phyloP scores from a whole-genome alignment of 805 yeast genomes.

The Maudiozyma serrabonitensis region DNA sequence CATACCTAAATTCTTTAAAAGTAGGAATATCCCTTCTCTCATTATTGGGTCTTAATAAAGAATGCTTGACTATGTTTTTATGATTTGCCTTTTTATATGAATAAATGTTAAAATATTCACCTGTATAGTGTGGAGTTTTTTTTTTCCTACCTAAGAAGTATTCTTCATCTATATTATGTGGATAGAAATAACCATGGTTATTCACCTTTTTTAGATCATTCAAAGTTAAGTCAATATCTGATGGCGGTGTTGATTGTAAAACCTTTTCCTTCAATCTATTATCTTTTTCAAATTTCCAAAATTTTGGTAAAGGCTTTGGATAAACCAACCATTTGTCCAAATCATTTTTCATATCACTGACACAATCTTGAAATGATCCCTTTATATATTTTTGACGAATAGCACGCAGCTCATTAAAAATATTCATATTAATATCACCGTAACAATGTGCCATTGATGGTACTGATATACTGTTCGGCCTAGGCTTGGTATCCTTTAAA shows the following conservation, averaged over 20 bases:
- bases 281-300: conserved; percentile 33
- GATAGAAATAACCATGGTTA: conserved; percentile 5
- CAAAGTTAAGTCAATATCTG: conserved; percentile 9
- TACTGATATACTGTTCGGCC: background rate
- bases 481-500: background rate
- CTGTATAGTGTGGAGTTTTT: conserved; percentile 19
- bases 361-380: conserved; percentile 55
- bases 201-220: conserved; percentile 1
- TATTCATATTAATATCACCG: conserved; percentile 3
- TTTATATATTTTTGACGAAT: conserved; percentile 58
- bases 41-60: background rate
- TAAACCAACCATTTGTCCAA: conserved; percentile 60
- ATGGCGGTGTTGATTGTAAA: background rate
- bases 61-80: background rate
- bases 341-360: conserved; percentile 64
- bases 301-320: conserved; percentile 57
- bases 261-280: conserved; percentile 17
- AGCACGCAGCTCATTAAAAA: conserved; percentile 28
- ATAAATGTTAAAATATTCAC: conserved; percentile 28
- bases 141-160: background rate
- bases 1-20: conserved; percentile 25
- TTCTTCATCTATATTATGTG: conserved; percentile 15
- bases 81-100: conserved; percentile 17
- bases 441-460: background rate
- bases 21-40: conserved; percentile 17